Base-by-base conservation (phyloP, 768 basidiomycete species). In the Phaffia tasmanica region DNA sequence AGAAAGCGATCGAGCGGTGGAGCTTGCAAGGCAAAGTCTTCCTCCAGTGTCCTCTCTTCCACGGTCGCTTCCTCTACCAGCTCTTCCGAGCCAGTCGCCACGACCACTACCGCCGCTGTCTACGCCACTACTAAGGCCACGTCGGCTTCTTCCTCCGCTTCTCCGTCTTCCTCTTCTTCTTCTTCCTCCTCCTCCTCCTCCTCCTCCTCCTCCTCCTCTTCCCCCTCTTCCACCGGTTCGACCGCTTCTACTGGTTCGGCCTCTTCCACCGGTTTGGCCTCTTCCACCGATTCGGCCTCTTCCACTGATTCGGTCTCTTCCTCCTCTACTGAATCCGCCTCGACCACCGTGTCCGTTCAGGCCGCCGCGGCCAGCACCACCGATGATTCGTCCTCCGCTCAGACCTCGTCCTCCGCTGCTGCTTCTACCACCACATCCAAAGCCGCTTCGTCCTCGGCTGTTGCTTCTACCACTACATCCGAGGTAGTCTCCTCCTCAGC, bases 1-100 rank as follows among this genome's bases (percentile, higher is more conserved):
- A 35, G 63, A 16, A 69, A 69, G 63, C 48, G 67, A 42, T 1
- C 57, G 19, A 57, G 60, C 50, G 67, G 67, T 7, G 47, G 29
- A n/a, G 54, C 49, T 9, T 69, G 67, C 63, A 69, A 64, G 50
- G 18, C 51, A 29, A 47, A 27, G 18, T 25, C 64, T 11, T 58
- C 56, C 2, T 27, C 56, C 14, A 19, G 55, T 18, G 63, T 27
- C 15, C 21, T n/a, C 56, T 35, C 42, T 23, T 27, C 42, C 23
- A 19, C 23, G 3, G 50, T 15, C 42, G 55, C 29, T 0, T 18
- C 56, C n/a, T 55, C 46, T 11, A n/a, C 35, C 35, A 27, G 53
- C 23, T 57, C 63, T n/a, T n/a, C 32, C 27, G 23, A 19, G 3
- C 35, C 15, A 25, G 16, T 9, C 25, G 54, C 19, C n/a, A 8